Base-by-base conservation (phyloP, 164 flowering plant species). In the Liriodendron chinense region DNA sequence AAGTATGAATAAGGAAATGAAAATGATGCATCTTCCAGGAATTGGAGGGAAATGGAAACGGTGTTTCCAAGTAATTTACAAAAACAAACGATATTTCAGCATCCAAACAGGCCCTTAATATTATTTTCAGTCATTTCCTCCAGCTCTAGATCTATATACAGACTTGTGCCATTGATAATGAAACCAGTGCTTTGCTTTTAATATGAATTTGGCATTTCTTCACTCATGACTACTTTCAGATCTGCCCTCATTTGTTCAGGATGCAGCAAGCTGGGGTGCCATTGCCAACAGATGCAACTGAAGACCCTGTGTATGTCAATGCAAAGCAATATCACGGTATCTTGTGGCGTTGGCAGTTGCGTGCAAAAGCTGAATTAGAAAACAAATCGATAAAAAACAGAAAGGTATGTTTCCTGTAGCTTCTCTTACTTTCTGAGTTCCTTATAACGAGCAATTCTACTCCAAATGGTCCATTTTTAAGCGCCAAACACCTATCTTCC, bases 281-380 rank as follows among this genome's bases (percentile, higher is more conserved):
- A 49, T 83, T 90, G 78, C 90, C 89, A 18, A 81, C 89, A 75
- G 92, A 90, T 84, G 87, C 90, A 74, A 87, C 87, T 80, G 92
- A 89, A 79, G 94, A 90, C 78, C 92, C 94, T 72, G 92, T 90
- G 18, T 90, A 86, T 82, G 94, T 90, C 26, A 90, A 90, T 84
- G 92, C 43, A 34, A 34, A 34, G 43, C 43, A 34, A 34, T 34
- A 34, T 34, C 43, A 34, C 43, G 43, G 43, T 34, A 34, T 34
- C 43, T 34, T 34, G 43, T 7, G 43, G 43, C 43, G 43, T 34
- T 7, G 43, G 43, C 43, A 34, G 43, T 34, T 34, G 43, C 43
- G 43, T 34, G 43, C 43, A 34, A 34, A 34, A 34, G 43, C 43
- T 4, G 43, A 34, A 34, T 34, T 7, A 34, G 43, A 34, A 91